Base-by-base conservation (phyloP, 202 grass and related monocot genomes). In the Setaria italica region DNA sequence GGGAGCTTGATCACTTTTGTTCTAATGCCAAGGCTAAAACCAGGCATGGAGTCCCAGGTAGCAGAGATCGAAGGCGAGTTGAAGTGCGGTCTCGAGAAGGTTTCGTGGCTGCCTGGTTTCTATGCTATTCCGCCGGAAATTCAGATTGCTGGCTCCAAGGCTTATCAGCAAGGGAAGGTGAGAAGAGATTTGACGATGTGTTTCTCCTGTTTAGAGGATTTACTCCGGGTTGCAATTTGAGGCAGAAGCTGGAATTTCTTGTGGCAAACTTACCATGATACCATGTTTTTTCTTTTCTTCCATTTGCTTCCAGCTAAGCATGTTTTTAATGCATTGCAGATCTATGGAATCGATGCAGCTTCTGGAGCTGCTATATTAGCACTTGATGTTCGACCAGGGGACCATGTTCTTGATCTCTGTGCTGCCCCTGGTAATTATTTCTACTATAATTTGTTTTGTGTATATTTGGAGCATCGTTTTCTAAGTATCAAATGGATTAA, bases 391-490 rank as follows among this genome's bases (percentile, higher is more conserved):
- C 78, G 12, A 42, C 86, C 81, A 56, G 96, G 91, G 69, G 91
- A 99, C 41, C 93, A 95, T 88, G 93, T 99, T 82, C 96, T 99
- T 62, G 96, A 99, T 71, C 91, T 99, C 60, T 99, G 96, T 92
- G 90, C 93, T 33, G 96, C 96, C 39, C 96, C 93, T 88, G 96
- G 96, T 99, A 90, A 32, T 63, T 85, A 79, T 76, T 32, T 79
- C 75, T 49, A 67, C 60, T 67, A 32, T 11, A 20, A 66, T 72
- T 19, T 47, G 4, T 57, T 74, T 62, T 29, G 12, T 21, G 49
- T 79, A 68, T 11, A 66, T 19, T 0, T 50, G n/a, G 42, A 59
- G 2, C 51, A 53, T 19, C 58, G 9, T 50, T 86, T 53, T 85
- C n/a, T 53, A 51, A 49, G 60, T 87, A 19, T 54, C 6, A 35